phyloP scores from a whole-genome alignment of 164 flowering plant species.

The Echeveria elegans region DNA sequence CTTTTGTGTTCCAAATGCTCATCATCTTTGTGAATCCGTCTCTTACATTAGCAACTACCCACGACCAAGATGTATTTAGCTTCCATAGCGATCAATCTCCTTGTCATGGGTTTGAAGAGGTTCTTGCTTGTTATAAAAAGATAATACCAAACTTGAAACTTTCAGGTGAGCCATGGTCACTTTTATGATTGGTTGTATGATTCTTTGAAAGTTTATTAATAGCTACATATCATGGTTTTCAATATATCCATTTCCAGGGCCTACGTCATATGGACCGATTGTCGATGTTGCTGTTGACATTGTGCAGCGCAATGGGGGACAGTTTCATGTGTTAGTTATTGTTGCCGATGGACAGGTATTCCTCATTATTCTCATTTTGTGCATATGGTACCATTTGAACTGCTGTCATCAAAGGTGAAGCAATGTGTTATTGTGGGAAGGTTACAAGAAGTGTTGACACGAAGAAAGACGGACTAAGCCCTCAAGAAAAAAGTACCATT shows the following conservation, averaged over 20 bases:
- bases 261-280: conserved; percentile 70
- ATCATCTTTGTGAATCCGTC: background rate
- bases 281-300: conserved; percentile 65
- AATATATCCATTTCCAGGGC: conserved; percentile 32
- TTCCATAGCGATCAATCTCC: conserved; percentile 53
- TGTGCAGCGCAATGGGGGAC: conserved; percentile 64
- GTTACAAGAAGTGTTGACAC: conserved; percentile 52
- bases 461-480: conserved; percentile 28
- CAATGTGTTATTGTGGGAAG: conserved; percentile 18
- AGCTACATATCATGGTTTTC: background rate
- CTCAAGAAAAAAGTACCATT: conserved; percentile 51
- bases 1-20: background rate
- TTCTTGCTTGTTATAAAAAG: conserved; percentile 44
- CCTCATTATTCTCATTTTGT: background rate
- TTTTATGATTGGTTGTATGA: too few species aligned
- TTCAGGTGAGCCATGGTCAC: conserved; percentile 30
- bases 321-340: conserved; percentile 61
- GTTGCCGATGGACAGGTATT: conserved; percentile 77
- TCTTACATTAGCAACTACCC: conserved; percentile 47
- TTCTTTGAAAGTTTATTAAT: background rate
- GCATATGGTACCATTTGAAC: background rate
- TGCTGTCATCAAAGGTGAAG: background rate
- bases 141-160: conserved; percentile 44
- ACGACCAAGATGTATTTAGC: conserved; percentile 63
- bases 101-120: conserved; percentile 81